Base-by-base conservation (phyloP, 2,329 filamentous ascomycete genomes). In the Diaporthe ampelina region DNA sequence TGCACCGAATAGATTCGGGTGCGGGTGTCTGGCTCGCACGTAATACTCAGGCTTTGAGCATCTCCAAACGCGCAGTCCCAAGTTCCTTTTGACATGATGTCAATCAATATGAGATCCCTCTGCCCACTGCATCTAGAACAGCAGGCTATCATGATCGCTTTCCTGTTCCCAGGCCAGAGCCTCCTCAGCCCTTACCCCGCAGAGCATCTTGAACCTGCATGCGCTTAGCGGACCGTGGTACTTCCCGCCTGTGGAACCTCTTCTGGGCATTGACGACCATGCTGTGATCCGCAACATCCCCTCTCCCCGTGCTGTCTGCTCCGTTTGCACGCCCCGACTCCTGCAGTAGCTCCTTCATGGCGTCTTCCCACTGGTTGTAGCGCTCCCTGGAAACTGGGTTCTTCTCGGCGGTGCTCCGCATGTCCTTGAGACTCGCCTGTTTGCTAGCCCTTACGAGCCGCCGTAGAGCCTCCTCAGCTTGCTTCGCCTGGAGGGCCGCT, bases 381-480 rank as follows among this genome's bases (percentile, higher is more conserved):
- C 90, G 85, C 75, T 89, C 85, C 77, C 88, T 89, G 58, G 87
- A 88, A 26, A 86, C 82, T 2, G 83, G 79, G 77, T 91, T 87
- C 71, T 86, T 85, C 76, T 89, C 85, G 2, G 91, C 90, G 2
- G 88, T 81, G 3, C 87, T 85, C 77, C 89, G 90, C 57, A 91
- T 87, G 78, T 92, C 91, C 80, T 92, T 92, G 77, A 92, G 90
- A 77, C 90, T 90, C 67, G 90, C 89, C 77, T 90, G 88, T 81
- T 92, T 92, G 72, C 89, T 90, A 24, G 91, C 90, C 29, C 90
- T 87, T 37, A 91, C 88, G 24, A 93, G 83, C 10, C 88, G 84
- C 37, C 91, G 84, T 4, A 93, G 83, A 1, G 91, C 91, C 75
- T 90, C 88, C 79, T 93, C 91, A 3, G 88, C 90, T 76, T 91